phyloP scores from a whole-genome alignment of 1,284 basidiomycete genomes.

The Sporisorium graminicola region DNA sequence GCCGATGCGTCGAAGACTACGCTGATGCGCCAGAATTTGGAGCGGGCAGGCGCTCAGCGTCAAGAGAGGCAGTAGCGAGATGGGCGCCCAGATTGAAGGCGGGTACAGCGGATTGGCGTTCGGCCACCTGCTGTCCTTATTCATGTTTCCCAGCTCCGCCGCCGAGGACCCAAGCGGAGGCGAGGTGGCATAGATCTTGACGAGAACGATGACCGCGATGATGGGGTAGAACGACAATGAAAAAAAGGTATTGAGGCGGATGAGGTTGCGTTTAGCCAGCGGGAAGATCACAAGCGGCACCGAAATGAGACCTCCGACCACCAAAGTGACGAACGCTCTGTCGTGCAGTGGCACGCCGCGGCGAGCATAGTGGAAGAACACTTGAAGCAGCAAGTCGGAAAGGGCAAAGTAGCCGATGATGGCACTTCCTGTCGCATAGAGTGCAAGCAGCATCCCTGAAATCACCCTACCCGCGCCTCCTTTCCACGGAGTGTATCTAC shows the following conservation, averaged over 20 bases:
- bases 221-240: constrained; percentile 59
- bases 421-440: constrained; percentile 65
- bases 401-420: constrained; percentile 67
- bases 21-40: constrained; percentile 66
- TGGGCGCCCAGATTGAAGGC: constrained; percentile 64
- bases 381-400: constrained; percentile 64
- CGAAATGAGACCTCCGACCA: constrained; percentile 59
- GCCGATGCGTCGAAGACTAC: constrained; percentile 59
- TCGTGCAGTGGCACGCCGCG: constrained; percentile 61
- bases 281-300: constrained; percentile 64
- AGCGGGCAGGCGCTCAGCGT: constrained; percentile 64
- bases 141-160: too few relatives aligned
- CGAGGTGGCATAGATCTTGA: constrained; percentile 46
- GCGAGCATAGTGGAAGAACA: constrained; percentile 63
- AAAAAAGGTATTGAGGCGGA: constrained; percentile 62
- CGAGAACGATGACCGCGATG: constrained; percentile 52
- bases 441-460: constrained; percentile 53
- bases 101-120: constrained; percentile 50
- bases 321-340: constrained; percentile 63
- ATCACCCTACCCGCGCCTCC: constrained; percentile 56
- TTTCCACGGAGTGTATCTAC: constrained; percentile 65
- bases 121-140: constrained; percentile 13
- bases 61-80: constrained; percentile 65
- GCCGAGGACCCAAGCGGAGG: neutral
- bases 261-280: constrained; percentile 65